Conservation (phyloP, 495 filamentous ascomycete genomes). For the Daldinia concentrica region DNA sequence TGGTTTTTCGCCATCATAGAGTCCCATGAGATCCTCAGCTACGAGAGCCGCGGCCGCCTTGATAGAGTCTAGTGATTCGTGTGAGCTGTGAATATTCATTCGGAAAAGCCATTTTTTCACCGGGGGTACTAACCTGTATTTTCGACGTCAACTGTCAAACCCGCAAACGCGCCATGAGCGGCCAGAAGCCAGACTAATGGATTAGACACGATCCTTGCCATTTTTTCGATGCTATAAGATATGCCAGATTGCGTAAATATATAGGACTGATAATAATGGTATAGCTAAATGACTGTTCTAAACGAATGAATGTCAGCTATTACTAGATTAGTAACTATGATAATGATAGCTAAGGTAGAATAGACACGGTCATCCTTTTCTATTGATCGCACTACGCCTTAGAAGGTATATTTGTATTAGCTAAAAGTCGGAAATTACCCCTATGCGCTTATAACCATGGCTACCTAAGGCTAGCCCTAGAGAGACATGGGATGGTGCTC, state of each 20-base stretch:
- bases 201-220: slow-evolving; percentile 27
- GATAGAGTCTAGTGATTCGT: slow-evolving; percentile 58
- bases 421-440: neutral
- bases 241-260: neutral
- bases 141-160: slow-evolving; percentile 37
- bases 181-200: slow-evolving; percentile 28
- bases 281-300: slow-evolving; percentile 5
- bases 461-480: too few relatives aligned
- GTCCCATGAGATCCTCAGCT: slow-evolving; percentile 65
- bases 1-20: slow-evolving; percentile 62
- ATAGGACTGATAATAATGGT: neutral
- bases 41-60: slow-evolving; percentile 63
- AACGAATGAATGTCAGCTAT: slow-evolving; percentile 14
- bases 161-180: slow-evolving; percentile 35
- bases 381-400: neutral
- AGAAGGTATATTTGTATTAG: neutral
- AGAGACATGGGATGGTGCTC: neutral
- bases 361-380: slow-evolving; percentile 12
- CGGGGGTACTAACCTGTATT: slow-evolving; percentile 36
- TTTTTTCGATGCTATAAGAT: slow-evolving; percentile 23
- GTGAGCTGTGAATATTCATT: slow-evolving; percentile 1
- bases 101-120: neutral
- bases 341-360: neutral
- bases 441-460: neutral
- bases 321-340: neutral